Evolutionary conservation across 495 filamentous ascomycete species (phyloP).

Genomic region (Trichoderma virens): DNA sequence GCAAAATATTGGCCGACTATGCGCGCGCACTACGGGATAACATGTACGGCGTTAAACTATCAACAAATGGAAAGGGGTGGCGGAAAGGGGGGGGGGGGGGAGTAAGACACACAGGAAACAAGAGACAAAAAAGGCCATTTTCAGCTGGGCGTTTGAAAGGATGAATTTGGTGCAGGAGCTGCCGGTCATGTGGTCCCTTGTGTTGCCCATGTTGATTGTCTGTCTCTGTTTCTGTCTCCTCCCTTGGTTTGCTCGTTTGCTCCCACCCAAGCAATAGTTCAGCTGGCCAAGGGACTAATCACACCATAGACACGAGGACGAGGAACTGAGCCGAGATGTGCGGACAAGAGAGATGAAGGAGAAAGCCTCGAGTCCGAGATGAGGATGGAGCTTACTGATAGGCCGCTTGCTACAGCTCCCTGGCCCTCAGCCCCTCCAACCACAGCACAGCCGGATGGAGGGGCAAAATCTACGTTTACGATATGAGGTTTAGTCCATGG

Average conservation of each 20-base stretch:
- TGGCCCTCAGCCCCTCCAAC: background rate
- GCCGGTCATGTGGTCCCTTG: background rate
- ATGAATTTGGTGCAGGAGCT: slow-evolving; percentile 1
- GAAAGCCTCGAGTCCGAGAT: background rate
- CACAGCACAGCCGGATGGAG: background rate
- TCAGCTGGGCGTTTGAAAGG: slow-evolving; percentile 1
- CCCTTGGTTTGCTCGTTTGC: background rate
- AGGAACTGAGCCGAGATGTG: background rate
- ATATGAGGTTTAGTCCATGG: background rate
- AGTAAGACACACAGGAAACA: too few relatives aligned
- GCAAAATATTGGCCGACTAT: background rate
- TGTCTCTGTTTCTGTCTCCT: background rate
- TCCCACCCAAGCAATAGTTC: background rate
- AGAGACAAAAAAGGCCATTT: background rate
- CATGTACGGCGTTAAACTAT: background rate
- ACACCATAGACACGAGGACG: background rate
- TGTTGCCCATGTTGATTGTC: background rate
- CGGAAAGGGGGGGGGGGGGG: background rate
- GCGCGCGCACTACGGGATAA: background rate
- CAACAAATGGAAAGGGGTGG: background rate
- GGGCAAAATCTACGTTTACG: background rate
- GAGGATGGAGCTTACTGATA: background rate
- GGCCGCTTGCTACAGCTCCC: background rate
- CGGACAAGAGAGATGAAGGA: background rate
- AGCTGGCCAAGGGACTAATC: background rate